Percentiles rank a stretch among this genome's conserved stretches.
Conservation (phyloP, 768 basidiomycete species). For the Dendrothele bispora region DNA sequence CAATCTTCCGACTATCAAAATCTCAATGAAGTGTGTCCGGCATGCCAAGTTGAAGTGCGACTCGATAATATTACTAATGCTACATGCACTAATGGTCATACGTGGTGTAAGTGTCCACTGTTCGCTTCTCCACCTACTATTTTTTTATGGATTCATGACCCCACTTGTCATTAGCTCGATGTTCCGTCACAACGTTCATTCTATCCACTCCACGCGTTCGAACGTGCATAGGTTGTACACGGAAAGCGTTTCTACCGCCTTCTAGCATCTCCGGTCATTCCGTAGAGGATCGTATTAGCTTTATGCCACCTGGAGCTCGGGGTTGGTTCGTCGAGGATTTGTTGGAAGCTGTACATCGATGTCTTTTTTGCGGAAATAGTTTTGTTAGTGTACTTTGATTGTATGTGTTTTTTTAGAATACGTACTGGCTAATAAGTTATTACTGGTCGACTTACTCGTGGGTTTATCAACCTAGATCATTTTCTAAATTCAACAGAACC, state of each 20-base stretch:
- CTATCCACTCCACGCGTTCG: conserved; percentile 76
- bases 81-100: conserved; percentile 69
- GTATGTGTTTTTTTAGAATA: too few relatives aligned
- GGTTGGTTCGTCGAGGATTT: conserved; percentile 69
- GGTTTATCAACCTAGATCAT: too few relatives aligned
- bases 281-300: conserved; percentile 29
- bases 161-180: conserved; percentile 54
- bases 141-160: conserved; percentile 11
- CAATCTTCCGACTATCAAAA: conserved; percentile 38
- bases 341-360: conserved; percentile 64
- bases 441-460: too few relatives aligned
- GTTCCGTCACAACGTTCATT: conserved; percentile 79
- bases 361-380: conserved; percentile 67
- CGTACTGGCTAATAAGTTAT: too few relatives aligned
- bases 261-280: conserved; percentile 31
- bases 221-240: conserved; percentile 78
- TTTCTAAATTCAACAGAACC: too few relatives aligned
- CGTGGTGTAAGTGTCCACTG: conserved; percentile 62
- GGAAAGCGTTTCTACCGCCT: conserved; percentile 75
- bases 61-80: conserved; percentile 60
- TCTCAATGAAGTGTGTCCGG: conserved; percentile 70
- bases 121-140: conserved; percentile 2
- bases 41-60: conserved; percentile 63
- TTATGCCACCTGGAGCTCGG: conserved; percentile 44
- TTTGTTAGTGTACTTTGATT: conserved; percentile 59